Conservation (phyloP, 208 protist genomes). For the Wallacemonas rigidus region DNA sequence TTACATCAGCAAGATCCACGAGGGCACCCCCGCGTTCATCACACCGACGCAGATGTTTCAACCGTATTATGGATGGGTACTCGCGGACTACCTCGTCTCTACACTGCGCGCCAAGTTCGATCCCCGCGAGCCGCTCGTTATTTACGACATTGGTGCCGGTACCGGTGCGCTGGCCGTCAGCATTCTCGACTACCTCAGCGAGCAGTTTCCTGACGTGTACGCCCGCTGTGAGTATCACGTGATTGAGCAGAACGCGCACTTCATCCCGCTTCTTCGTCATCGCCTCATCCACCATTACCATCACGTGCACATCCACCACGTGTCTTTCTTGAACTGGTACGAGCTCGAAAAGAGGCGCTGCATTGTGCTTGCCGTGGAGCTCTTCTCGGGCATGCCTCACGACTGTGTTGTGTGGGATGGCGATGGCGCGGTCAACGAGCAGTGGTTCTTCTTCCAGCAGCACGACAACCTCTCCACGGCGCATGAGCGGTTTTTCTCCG, state of each 20-base stretch:
- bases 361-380: constrained; percentile 77
- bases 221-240: constrained; percentile 81
- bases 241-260: constrained; percentile 77
- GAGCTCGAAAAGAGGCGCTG: constrained; percentile 73
- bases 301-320: constrained; percentile 74
- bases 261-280: constrained; percentile 73
- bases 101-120: constrained; percentile 81
- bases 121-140: constrained; percentile 79
- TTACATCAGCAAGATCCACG: constrained; percentile 73
- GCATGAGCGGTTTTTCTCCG: constrained; percentile 64
- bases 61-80: constrained; percentile 86
- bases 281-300: constrained; percentile 81
- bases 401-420: constrained; percentile 79
- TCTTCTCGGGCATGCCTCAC: constrained; percentile 84
- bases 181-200: constrained; percentile 81
- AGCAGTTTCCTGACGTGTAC: constrained; percentile 86
- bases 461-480: constrained; percentile 77
- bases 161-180: constrained; percentile 77
- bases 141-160: constrained; percentile 90
- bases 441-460: constrained; percentile 84
- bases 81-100: constrained; percentile 88
- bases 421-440: constrained; percentile 78
- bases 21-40: constrained; percentile 71
- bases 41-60: constrained; percentile 88
- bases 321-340: constrained; percentile 83